Evolutionary conservation across 2,329 filamentous ascomycete genomes (phyloP).

Genomic region (Aspergillus fructus): DNA sequence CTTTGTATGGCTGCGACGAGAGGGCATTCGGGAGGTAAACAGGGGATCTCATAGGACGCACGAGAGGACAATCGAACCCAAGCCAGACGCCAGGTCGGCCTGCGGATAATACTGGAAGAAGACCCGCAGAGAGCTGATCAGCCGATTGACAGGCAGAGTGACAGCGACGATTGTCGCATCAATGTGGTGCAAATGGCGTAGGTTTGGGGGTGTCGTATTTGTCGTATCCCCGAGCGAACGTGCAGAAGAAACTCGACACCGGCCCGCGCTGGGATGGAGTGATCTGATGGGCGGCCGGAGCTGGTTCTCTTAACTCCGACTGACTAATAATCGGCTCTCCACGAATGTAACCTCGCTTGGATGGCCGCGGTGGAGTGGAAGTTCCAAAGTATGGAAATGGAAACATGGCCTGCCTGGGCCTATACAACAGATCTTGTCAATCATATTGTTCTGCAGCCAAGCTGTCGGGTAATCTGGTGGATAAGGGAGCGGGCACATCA

Average conservation of each 20-base stretch:
- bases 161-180: background rate
- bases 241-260: background rate
- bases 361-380: background rate
- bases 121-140: background rate
- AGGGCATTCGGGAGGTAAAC: slow-evolving; percentile 24
- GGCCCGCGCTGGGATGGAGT: background rate
- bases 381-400: no score
- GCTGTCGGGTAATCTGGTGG: no score
- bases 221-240: background rate
- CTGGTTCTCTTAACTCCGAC: background rate
- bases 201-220: background rate
- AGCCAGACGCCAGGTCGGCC: background rate
- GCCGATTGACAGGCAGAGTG: background rate
- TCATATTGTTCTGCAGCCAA: no score
- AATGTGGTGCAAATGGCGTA: background rate
- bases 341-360: no score
- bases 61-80: background rate
- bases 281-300: background rate
- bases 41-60: background rate
- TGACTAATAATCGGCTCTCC: background rate
- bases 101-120: background rate
- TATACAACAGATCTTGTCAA: no score
- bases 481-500: no score
- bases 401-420: no score
- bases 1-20: slow-evolving; percentile 38